Percentiles rank a stretch among this genome's conserved stretches.
Evolutionary conservation across 179 eudicot genomes (phyloP).

Genomic region (Silene noctiflora): DNA sequence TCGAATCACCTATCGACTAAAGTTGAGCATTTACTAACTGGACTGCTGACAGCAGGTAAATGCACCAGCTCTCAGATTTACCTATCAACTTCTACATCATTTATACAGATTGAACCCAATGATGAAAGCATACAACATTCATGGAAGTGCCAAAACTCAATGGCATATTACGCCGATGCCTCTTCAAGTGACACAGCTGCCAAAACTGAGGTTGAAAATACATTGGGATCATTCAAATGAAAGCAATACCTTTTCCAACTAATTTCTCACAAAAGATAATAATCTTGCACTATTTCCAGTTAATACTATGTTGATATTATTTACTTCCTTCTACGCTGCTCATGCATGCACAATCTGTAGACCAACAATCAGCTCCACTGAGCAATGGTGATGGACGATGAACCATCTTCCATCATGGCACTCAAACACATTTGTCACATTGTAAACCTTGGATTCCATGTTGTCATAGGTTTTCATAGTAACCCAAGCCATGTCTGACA

Average conservation of each 20-base stretch:
- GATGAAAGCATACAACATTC: not conserved
- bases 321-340: constrained; percentile 24
- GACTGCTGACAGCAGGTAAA: no score
- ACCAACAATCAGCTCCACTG: constrained; percentile 44
- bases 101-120: not conserved
- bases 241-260: constrained; percentile 27
- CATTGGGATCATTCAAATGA: constrained; percentile 25
- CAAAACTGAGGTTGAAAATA: not conserved
- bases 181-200: not conserved
- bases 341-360: constrained; percentile 46
- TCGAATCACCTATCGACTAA: no score
- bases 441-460: constrained; percentile 46
- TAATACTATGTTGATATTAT: constrained; percentile 32
- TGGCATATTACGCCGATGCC: not conserved
- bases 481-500: constrained; percentile 78
- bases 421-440: constrained; percentile 71
- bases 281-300: constrained; percentile 28
- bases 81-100: no score
- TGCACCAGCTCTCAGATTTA: no score
- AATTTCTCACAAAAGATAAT: constrained; percentile 33
- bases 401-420: constrained; percentile 78
- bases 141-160: not conserved
- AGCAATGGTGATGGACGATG: constrained; percentile 92
- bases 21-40: no score
- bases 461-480: constrained; percentile 71